Conservation (phyloP, 176 grass and related monocot genomes). For the Chloris gayana region DNA sequence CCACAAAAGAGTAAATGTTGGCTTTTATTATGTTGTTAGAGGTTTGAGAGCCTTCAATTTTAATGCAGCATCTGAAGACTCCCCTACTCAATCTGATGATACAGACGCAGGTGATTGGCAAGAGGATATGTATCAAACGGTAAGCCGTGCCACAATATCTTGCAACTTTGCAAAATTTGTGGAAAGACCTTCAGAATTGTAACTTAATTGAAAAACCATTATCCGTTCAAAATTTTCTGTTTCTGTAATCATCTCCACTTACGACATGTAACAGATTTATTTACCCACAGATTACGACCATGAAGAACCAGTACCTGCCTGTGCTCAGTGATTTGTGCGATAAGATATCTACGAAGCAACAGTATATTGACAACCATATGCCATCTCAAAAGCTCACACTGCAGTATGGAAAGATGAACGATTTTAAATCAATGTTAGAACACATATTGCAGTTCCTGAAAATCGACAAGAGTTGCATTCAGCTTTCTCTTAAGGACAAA, state of each 20-base stretch:
- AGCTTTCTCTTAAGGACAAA: slow-evolving; percentile 52
- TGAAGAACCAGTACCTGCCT: slow-evolving; percentile 61
- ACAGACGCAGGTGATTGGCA: neutral
- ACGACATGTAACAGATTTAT: neutral
- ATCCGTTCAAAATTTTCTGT: neutral
- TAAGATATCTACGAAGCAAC: slow-evolving; percentile 64
- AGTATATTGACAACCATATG: slow-evolving; percentile 52
- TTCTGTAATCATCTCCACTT: neutral
- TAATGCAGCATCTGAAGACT: neutral
- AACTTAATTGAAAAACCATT: neutral
- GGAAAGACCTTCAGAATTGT: neutral
- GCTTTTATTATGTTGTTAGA: neutral
- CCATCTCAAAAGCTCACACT: slow-evolving; percentile 38
- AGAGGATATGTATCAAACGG: neutral
- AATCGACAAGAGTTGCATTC: slow-evolving; percentile 48
- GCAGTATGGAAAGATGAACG: slow-evolving; percentile 57
- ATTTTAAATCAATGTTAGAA: slow-evolving; percentile 51
- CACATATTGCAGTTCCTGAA: slow-evolving; percentile 47
- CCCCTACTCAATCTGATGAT: neutral
- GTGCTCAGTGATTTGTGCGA: slow-evolving; percentile 62
- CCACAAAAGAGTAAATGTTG: neutral
- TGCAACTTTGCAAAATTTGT: neutral
- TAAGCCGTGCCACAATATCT: neutral
- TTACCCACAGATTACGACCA: slow-evolving; percentile 61
- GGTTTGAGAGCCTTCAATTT: neutral